Base-by-base conservation (phyloP, 345 rosid genomes). In the Zanthoxylum bungeanum region DNA sequence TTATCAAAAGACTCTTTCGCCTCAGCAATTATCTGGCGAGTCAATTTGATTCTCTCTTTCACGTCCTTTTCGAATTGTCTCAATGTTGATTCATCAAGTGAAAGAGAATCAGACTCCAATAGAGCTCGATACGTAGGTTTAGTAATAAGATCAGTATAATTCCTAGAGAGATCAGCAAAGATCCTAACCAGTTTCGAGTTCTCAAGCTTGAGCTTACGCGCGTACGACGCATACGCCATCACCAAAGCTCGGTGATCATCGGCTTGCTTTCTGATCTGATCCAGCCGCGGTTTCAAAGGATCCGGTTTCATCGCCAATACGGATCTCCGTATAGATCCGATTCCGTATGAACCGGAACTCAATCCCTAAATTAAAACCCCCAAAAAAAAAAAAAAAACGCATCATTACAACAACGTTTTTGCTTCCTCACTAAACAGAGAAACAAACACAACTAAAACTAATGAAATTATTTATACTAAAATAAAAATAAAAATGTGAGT, bases 1-100 rank as follows among this genome's bases (percentile, higher is more conserved):
- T 92, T 94, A 68, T 94, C 98, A 19, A 94, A 94, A 0, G 95
- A 92, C 68, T 94, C 97, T 76, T 94, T 94, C 0, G 97, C 95
- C 72, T 92, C 95, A 0, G 95, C 82, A 94, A n/a, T 86, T 70
- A 88, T 78, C 74, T 94, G 98, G 71, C 97, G 84, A 19, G 97
- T 94, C 46, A 87, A 80, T 66, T 90, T 92, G 75, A 94, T 94
- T 72, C 97, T 72, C 77, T 90, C 97, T 66, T 92, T 94, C n/a
- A 92, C 93, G 75, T 94, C 98, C 86, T 94, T 92, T 89, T 94
- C 98, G 7, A 92, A 89, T 21, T 83, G 88, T 2, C 97, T 75
- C 16, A 93, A 82, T 64, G 74, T 79, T 0, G 86, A 46, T 46
- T 93, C 97, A 11, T 93, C 94, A 2, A 93, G 80, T n/a, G 88